Evolutionary conservation across 352 stramenopile species (phyloP), one percentile per base, ranked within the genome.

Genomic region (Poterioochromonas sp.): DNA sequence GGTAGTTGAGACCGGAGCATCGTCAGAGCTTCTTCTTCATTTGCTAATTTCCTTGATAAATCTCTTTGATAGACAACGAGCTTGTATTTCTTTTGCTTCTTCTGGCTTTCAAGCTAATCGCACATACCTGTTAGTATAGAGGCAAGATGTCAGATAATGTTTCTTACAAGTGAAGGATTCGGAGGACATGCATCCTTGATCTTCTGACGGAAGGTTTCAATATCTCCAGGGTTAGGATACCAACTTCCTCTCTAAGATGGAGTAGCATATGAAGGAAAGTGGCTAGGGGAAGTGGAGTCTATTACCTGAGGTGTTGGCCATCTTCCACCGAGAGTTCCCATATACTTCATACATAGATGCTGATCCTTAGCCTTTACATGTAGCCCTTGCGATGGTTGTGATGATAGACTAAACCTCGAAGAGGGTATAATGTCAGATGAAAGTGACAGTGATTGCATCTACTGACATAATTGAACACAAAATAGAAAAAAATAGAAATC

Each of bases 51-150:
- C 34, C 71, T n/a, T 37, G 53, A 68, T n/a, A 43, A 54, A 37
- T 78, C 37, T 26, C 71, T 3, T 34, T 78, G 71, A 64, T 78
- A 78, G 3, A 78, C 12, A 15, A 78, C 32, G 0, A 78, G 15
- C 34, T 78, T 78, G 40, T 78, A 53, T 37, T 71, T 78, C 15
- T 62, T 29, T 26, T 34, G 32, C 65, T 76, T 62, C 8, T 51
- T 74, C n/a, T 69, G 18, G 5, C 5, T 20, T 69, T 51, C 5
- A 29, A 15, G n/a, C n/a, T 65, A 65, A 65, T 35, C 3, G 54
- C 15, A 15, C 47, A 58, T 26, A 15, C 47, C 15, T 15, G 15
- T 15, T 15, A 58, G 47, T 58, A 58, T 26, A 58, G 47, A 58
- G 26, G 47, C 47, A 26, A 58, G 15, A 26, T 26, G 47, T 26